A percentile compares a stretch with the other conserved stretches of the same genome.
Conservation (phyloP, 2,329 filamentous ascomycete genomes). For the Intubia oerlemansii region DNA sequence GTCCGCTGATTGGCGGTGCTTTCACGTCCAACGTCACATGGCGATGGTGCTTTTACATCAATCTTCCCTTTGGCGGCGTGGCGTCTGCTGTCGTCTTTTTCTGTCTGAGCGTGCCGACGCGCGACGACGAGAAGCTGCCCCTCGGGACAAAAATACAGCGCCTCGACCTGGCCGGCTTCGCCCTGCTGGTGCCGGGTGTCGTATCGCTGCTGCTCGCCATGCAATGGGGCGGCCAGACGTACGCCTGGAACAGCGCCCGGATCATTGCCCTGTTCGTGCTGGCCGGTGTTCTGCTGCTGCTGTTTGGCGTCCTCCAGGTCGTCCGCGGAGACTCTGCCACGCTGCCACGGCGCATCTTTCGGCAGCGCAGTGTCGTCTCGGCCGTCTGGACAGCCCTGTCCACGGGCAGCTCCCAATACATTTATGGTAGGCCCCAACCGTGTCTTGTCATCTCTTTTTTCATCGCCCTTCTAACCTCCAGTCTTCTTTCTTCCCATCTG, state of each 20-base stretch:
- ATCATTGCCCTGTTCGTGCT: slow-evolving; percentile 17
- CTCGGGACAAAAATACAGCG: no score
- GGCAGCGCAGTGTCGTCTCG: slow-evolving; percentile 12
- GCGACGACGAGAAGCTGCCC: slow-evolving; percentile 8
- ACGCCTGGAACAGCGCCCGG: slow-evolving; percentile 16
- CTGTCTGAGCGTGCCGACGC: neutral
- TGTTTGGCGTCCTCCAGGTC: slow-evolving; percentile 16
- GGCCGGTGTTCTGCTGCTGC: slow-evolving; percentile 13
- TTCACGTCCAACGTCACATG: slow-evolving; percentile 9
- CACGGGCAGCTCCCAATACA: neutral
- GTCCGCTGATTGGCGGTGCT: slow-evolving; percentile 10
- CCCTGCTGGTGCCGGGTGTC: slow-evolving; percentile 11
- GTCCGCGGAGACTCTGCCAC: slow-evolving; percentile 18
- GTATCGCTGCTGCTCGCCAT: slow-evolving; percentile 25
- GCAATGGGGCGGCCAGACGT: slow-evolving; percentile 23
- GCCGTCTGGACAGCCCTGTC: slow-evolving; percentile 6
- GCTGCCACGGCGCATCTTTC: slow-evolving; percentile 18
- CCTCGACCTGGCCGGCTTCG: slow-evolving; percentile 5
- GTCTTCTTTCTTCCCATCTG: slow-evolving; percentile 15
- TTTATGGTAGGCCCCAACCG: no score
- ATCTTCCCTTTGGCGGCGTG: slow-evolving; percentile 11
- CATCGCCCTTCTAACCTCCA: slow-evolving; percentile 3
- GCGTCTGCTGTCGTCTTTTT: slow-evolving; percentile 1
- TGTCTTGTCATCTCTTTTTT: no score
- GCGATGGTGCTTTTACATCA: slow-evolving; percentile 21